Evolutionary conservation across 441 rosid species (phyloP), one percentile per base, ranked within the genome.

Genomic region (Gossypium schwendimanii): DNA sequence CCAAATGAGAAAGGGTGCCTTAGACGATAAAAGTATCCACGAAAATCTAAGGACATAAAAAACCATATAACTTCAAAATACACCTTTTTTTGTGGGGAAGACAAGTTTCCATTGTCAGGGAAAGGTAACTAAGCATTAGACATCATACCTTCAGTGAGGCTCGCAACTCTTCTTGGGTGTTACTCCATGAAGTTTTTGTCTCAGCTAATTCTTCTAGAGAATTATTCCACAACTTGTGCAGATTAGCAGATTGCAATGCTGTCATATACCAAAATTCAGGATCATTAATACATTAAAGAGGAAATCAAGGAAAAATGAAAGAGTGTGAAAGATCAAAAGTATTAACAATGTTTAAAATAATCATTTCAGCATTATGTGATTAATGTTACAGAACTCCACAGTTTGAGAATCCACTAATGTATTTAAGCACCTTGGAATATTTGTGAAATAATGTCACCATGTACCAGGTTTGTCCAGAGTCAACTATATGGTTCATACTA

Each of bases 61-160:
- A 60, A 11, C 45, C 17, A 31, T 58, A 67, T 57, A 71, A 41
- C 6, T 41, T 23, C 52, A 24, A 71, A n/a, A 55, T 9, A 39
- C 41, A 60, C 36, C 3, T 59, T 26, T 17, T 60, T 5, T 71
- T 47, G 39, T 1, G 57, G 65, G 41, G 39, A 33, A 47, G 11
- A 24, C 55, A 59, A 45, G 50, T 36, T 70, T 26, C 58, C 36
- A 36, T 70, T 20, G n/a, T 57, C 53, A 55, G 36, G 57, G 1
- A 57, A 11, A 70, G 21, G 57, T 8, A 28, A 50, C 54, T 31
- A 26, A 50, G 33, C n/a, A 52, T 61, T 60, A 14, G 18, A 60
- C 47, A 63, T 10, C 80, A 63, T 81, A 91, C 98, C 97, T 84
- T 84, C 81, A 87, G 58, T 50, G 86, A 87, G 70, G 81, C 80